Evolutionary conservation across 2,329 filamentous ascomycete species (phyloP).

Genomic region (Diaporthe aspalathi): DNA sequence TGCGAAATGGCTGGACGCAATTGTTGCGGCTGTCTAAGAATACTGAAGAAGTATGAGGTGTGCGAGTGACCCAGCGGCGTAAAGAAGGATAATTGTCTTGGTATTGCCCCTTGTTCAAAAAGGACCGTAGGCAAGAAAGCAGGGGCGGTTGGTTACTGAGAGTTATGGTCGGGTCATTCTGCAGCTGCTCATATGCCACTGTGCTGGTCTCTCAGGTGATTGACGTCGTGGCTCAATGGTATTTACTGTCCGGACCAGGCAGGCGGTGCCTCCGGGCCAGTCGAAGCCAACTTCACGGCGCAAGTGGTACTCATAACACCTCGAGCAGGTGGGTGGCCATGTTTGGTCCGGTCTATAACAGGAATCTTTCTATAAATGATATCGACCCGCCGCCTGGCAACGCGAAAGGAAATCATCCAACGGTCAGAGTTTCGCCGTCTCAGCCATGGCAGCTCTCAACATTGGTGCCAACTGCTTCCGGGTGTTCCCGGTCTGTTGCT

Average conservation of each 20-base stretch:
- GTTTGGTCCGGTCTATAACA: neutral
- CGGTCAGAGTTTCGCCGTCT: conserved; percentile 41
- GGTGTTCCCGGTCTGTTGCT: conserved; percentile 70
- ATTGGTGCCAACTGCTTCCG: conserved; percentile 78
- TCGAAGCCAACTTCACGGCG: neutral
- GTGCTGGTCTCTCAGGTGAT: no score
- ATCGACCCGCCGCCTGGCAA: no score
- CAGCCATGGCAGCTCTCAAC: conserved; percentile 66
- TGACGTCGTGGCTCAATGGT: no score
- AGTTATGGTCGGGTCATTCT: neutral
- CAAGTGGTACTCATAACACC: no score
- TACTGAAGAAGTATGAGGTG: no score
- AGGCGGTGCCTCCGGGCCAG: neutral
- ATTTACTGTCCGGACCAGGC: neutral
- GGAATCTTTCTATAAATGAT: neutral
- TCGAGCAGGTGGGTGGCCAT: neutral
- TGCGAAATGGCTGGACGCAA: conserved; percentile 50
- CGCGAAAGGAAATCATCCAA: conserved; percentile 27
- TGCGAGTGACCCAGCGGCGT: neutral
- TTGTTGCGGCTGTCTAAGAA: conserved; percentile 44
- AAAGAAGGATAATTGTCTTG: neutral
- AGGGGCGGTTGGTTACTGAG: neutral
- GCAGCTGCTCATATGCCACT: no score
- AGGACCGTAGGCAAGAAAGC: neutral
- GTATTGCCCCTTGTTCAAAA: neutral